phyloP scores from a whole-genome alignment of 257 asterid species.

The Solanum lycopersicoides region DNA sequence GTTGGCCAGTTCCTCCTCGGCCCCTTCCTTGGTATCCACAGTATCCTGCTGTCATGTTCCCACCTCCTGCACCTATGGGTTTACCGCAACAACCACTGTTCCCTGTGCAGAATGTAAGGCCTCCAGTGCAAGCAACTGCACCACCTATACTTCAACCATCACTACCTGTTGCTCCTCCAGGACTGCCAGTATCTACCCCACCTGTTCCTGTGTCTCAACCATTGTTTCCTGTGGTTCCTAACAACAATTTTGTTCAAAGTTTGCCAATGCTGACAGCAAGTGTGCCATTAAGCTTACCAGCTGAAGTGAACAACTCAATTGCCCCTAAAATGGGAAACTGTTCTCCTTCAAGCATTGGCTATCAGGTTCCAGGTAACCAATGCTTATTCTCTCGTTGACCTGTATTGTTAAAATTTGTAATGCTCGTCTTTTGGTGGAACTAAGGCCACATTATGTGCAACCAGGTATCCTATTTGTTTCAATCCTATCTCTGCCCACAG shows the following conservation, averaged over 20 bases:
- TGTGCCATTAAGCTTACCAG: constrained; percentile 23
- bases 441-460: background rate
- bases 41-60: constrained; percentile 44
- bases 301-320: constrained; percentile 20
- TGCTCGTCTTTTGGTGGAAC: background rate
- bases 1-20: constrained; percentile 62
- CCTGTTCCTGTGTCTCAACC: constrained; percentile 61
- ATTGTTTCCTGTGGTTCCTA: constrained; percentile 64
- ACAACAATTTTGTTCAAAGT: constrained; percentile 31
- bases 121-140: constrained; percentile 38
- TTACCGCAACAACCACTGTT: constrained; percentile 73
- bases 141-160: constrained; percentile 25
- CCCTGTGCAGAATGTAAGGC: constrained; percentile 69
- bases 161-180: constrained; percentile 47
- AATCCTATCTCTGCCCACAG: too few relatives aligned
- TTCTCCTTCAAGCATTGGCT: constrained; percentile 26
- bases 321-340: constrained; percentile 27
- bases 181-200: constrained; percentile 33
- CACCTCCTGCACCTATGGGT: constrained; percentile 55
- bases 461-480: too few relatives aligned
- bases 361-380: constrained; percentile 32
- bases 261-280: constrained; percentile 31
- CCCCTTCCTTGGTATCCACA: constrained; percentile 81
- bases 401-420: background rate
- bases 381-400: constrained; percentile 12